Conservation (phyloP, 2,329 filamentous ascomycete species). For the Trichoderma guizhouense region DNA sequence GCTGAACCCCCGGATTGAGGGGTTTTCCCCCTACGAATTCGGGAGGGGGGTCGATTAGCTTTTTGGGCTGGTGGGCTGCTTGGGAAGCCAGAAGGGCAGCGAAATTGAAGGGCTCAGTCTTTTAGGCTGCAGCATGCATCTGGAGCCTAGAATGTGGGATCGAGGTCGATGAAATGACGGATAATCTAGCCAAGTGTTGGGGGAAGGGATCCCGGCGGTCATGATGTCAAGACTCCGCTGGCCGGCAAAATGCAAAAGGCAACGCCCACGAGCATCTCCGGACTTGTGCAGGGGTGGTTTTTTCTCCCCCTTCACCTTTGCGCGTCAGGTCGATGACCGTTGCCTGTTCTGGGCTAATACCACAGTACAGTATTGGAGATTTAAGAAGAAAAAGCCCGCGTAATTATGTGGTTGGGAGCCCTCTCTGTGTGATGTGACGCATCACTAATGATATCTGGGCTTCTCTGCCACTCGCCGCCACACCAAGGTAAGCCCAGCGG, state of each 20-base stretch:
- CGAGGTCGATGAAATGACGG: background rate
- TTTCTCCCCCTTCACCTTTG: background rate
- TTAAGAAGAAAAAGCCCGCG: background rate
- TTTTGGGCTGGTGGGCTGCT: background rate
- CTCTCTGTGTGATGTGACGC: background rate
- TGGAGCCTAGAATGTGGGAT: slow-evolving; percentile 8
- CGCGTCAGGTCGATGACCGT: background rate
- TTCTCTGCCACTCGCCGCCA: background rate
- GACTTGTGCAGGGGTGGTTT: background rate
- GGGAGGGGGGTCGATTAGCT: background rate
- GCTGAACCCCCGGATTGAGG: background rate
- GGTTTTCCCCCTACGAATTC: background rate
- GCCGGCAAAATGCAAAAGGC: slow-evolving; percentile 1
- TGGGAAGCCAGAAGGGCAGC: background rate
- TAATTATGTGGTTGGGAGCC: background rate
- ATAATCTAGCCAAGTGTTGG: background rate
- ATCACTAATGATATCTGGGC: background rate
- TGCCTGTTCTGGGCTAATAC: background rate
- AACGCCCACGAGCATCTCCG: background rate
- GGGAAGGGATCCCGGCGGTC: background rate
- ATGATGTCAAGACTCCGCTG: slow-evolving; percentile 17
- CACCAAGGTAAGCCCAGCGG: background rate
- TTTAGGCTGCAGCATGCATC: slow-evolving; percentile 3
- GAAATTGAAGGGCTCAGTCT: background rate
- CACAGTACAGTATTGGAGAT: background rate